Base-by-base conservation (phyloP, 768 basidiomycete genomes). In the Psilocybe cyanescens region DNA sequence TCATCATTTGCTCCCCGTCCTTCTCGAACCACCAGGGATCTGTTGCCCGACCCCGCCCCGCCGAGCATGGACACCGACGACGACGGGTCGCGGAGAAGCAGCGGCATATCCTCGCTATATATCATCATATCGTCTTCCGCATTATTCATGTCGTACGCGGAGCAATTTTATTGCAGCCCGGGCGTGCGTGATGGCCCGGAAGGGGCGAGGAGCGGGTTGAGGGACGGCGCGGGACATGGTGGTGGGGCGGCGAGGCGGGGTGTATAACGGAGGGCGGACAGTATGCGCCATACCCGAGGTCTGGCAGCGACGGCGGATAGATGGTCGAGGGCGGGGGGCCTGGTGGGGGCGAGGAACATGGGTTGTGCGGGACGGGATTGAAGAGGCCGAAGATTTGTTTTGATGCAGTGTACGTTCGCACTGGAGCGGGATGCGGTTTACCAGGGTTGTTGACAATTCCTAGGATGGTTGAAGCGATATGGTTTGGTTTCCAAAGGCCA, bases 101-200 rank as follows among this genome's bases (percentile, higher is more conserved):
- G 79, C 0, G 91, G 90, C 33, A 91, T 88, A 61, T 91, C 89
- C 8, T 87, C 89, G 0, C 79, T 67, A 44, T 90, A 88, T 2
- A 76, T 71, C 19, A 77, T 73, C 1, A 76, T 74, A 12, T 84
- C 79, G 0, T 70, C 71, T 28, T 77, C 78, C 46, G 83, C 81
- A 57, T 19, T 19, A 19, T 81, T 77, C 12, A 79, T 67, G 12
- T 80, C 78, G 60, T 83, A 84, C 39, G 57, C 72, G 7, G 66
- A 58, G 16, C 60, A 60, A 6, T 58, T 59, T 54, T 64, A 68
- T 51, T 57, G 35, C 50, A 51, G 29, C 12, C 50, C 50, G 1
- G 60, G 29, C 4, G 62, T 60, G 8, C 37, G 53, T 0, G 60
- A 62, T 6, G 61, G 48, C 17, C 65, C 52, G 8, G 70, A 67